Evolutionary conservation across 2,329 filamentous ascomycete species (phyloP).

Genomic region (Cercospora berteroae): DNA sequence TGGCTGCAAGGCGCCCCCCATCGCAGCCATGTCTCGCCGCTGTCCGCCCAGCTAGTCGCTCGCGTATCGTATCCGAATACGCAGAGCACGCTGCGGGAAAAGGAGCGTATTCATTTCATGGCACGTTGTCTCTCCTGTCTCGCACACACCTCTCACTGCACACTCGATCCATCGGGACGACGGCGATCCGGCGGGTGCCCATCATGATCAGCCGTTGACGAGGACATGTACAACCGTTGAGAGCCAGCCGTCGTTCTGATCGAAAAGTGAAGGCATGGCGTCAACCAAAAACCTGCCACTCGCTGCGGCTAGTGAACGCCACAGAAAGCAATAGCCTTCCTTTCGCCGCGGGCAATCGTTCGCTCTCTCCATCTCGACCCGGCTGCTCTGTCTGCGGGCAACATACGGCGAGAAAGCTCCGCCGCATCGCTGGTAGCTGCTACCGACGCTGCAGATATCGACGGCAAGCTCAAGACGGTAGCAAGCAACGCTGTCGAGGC

Average conservation of each 20-base stretch:
- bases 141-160: not conserved
- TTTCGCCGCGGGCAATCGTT: slow-evolving; percentile 11
- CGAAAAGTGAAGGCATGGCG: not conserved
- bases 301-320: not conserved
- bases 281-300: not conserved
- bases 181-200: not conserved
- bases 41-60: not conserved
- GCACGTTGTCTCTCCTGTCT: not conserved
- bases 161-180: not conserved
- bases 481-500: not conserved
- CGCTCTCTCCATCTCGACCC: not conserved
- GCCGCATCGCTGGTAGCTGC: not conserved
- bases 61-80: not conserved
- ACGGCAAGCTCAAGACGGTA: not conserved
- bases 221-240: not conserved
- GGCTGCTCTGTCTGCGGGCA: not conserved
- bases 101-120: not conserved
- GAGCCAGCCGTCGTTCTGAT: not conserved
- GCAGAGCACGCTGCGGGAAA: not conserved
- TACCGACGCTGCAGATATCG: not conserved
- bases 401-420: not conserved
- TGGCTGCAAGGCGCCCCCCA: not conserved
- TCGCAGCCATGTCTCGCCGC: not conserved
- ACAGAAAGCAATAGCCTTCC: not conserved
- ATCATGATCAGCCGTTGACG: not conserved